Base-by-base conservation (phyloP, 2,329 filamentous ascomycete species). In the Colletotrichum cuscutae region DNA sequence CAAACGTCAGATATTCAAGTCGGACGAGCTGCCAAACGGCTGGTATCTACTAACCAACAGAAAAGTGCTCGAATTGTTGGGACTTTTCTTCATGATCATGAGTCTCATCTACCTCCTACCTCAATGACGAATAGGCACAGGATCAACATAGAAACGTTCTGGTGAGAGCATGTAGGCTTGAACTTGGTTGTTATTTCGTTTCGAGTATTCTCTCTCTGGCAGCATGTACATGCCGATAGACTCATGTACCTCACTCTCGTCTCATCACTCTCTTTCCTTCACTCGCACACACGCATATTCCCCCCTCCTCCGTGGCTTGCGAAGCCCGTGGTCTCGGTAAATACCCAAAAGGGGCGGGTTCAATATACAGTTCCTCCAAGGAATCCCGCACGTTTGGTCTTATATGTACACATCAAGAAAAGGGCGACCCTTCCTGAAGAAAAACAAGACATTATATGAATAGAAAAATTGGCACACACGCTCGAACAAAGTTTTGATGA, bases 361-460 rank as follows among this genome's bases (percentile, higher is more conserved):
- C 15, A 54, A 46, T 66, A 32, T 66, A 61, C 49, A 67, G 35
- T 61, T 24, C 59, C 57, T 12, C 12, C n/a, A 32, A 59, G 9
- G 2, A 32, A 24, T n/a, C 49, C 28, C n/a, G 15, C 28, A 37
- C 30, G 22, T n/a, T 59, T 46, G 42, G 42, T 52, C 11, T 3
- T 35, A 60, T 72, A 69, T 69, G 7, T 65, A 72, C 69, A 63
- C 19, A 49, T 49, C 42, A 28, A 30, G 30, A 8, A 24, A 42
- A 24, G 24, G 35, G 12, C 4, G 13, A 4, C 7, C 7, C 15
- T n/a, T 35, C 22, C 1, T 49, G 30, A 26, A 54, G 7, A 64
- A 69, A 49, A 35, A 68, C 56, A 68, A 71, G 46, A 72, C 70
- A 72, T 72, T 72, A 72, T 64, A 28, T 60, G 52, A 64, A 70